Percentiles rank a stretch among this genome's conserved stretches.
Conservation (phyloP, 1,284 basidiomycete genomes). For the Naganishia liquefaciens region DNA sequence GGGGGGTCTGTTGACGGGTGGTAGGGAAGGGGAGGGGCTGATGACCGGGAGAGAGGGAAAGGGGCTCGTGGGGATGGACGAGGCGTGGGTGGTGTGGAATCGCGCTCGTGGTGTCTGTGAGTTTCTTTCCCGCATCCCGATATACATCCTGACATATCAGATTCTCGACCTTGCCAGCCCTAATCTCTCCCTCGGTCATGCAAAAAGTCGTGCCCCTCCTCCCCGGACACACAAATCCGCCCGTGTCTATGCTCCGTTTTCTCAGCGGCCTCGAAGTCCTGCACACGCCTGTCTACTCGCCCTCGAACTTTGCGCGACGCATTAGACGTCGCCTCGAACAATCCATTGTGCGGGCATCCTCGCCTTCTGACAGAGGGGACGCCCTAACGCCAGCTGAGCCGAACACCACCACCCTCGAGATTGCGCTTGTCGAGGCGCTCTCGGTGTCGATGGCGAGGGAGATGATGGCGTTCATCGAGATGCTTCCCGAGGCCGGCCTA, state of each 20-base stretch:
- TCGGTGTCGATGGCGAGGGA: conserved; percentile 71
- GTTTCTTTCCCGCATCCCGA: conserved; percentile 45
- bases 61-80: conserved; percentile 85
- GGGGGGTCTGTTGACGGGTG: conserved; percentile 63
- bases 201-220: conserved; percentile 71
- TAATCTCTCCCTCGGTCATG: conserved; percentile 84
- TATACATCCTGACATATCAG: conserved; percentile 12
- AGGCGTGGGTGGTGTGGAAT: conserved; percentile 98
- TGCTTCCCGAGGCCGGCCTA: conserved; percentile 57
- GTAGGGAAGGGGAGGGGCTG: conserved; percentile 57
- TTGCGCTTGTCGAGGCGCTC: conserved; percentile 68
- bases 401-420: conserved; percentile 56
- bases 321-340: conserved; percentile 56
- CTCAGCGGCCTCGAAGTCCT: conserved; percentile 74
- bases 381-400: neutral
- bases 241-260: conserved; percentile 69
- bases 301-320: conserved; percentile 65
- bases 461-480: conserved; percentile 68
- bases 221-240: conserved; percentile 66
- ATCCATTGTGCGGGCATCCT: neutral
- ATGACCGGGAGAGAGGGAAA: conserved; percentile 48
- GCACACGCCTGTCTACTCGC: conserved; percentile 75
- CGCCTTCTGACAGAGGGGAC: neutral
- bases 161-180: conserved; percentile 57
- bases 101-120: conserved; percentile 86